These are phyloP conservation scores for Metarhizium album DNA, from an alignment of 2,329 filamentous ascomycete species.

Conservation along the genomic window DNA sequence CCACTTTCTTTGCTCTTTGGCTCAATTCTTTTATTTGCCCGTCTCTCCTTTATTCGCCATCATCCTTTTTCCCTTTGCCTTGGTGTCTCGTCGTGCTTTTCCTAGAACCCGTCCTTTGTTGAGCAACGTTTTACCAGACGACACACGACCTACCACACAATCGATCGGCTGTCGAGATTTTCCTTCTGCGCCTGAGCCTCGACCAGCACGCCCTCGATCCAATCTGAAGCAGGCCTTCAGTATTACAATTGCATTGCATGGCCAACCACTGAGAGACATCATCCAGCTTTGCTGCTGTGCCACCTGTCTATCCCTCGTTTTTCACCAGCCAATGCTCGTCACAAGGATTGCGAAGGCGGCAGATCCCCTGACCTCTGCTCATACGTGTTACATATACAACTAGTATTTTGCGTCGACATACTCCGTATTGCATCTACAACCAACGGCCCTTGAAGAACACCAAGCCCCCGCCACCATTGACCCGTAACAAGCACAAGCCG, in stretches of 20 bases:
- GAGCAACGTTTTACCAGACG: not conserved
- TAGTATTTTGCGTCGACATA: not conserved
- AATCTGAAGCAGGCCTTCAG: slow-evolving; percentile 7
- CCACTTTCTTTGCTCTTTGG: slow-evolving; percentile 3
- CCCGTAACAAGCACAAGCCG: not conserved
- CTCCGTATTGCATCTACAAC: not conserved
- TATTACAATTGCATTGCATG: not conserved
- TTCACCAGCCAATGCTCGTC: too few relatives aligned
- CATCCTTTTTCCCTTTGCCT: not conserved
- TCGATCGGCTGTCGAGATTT: not conserved
- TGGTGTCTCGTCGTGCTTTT: not conserved
- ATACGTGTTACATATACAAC: not conserved
- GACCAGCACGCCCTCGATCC: not conserved
- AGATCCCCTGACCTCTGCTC: not conserved
- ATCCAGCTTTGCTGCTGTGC: not conserved
- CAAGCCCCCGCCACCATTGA: not conserved
- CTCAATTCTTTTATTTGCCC: slow-evolving; percentile 3
- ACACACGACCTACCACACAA: not conserved
- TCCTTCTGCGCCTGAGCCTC: not conserved
- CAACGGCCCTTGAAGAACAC: not conserved
- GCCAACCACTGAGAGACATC: not conserved
- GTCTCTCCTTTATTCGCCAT: not conserved
- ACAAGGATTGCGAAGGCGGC: too few relatives aligned
- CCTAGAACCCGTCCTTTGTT: not conserved
- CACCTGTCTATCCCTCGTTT: not conserved